phyloP scores from a whole-genome alignment of 805 yeast species.

The Blastobotrys peoriensis region DNA sequence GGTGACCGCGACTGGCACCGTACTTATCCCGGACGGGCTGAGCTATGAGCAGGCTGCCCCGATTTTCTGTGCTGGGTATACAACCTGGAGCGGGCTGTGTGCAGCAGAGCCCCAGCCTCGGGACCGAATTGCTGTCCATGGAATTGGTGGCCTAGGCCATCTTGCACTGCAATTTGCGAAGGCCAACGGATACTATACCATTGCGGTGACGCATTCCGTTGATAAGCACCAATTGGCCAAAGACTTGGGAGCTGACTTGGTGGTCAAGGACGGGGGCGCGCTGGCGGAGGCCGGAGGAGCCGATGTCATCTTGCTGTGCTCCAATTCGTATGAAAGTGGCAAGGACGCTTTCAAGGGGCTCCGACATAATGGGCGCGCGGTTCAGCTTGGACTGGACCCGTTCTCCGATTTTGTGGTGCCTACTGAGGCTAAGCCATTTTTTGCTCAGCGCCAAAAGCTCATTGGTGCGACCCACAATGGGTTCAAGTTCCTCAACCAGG shows the following conservation, averaged over 20 bases:
- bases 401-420: not conserved
- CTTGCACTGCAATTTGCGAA: slow-evolving; percentile 54
- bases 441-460: not conserved
- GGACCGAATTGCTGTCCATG: slow-evolving; percentile 52
- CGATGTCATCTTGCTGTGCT: not conserved
- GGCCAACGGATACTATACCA: slow-evolving; percentile 29
- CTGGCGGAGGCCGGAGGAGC: not conserved
- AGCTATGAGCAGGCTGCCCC: slow-evolving; percentile 59
- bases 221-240: not conserved
- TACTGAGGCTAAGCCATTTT: not conserved
- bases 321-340: not conserved
- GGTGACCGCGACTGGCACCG: slow-evolving; percentile 55
- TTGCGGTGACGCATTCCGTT: not conserved
- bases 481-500: not conserved
- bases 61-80: slow-evolving; percentile 71
- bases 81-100: slow-evolving; percentile 60
- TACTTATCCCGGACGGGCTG: slow-evolving; percentile 55
- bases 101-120: slow-evolving; percentile 44
- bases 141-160: slow-evolving; percentile 66
- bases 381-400: not conserved
- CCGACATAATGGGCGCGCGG: not conserved
- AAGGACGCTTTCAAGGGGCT: not conserved
- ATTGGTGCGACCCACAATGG: not conserved
- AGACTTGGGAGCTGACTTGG: not conserved
- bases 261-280: not conserved